phyloP scores from a whole-genome alignment of 2,329 filamentous ascomycete genomes.

The Blastomyces percursus region DNA sequence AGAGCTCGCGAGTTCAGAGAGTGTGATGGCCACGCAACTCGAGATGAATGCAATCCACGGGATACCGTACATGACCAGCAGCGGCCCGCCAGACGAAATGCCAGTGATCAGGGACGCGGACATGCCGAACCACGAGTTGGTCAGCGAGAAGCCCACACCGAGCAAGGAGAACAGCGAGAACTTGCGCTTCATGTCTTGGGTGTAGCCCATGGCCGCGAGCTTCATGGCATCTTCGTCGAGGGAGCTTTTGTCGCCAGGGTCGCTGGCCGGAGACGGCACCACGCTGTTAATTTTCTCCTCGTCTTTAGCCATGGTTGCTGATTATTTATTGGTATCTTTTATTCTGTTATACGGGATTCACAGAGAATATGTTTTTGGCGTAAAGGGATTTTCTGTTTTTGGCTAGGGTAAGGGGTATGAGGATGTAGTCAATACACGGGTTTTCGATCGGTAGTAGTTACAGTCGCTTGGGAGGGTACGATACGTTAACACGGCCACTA shows the following conservation, averaged over 20 bases:
- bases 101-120: conserved; percentile 40
- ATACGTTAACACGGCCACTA: neutral
- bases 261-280: neutral
- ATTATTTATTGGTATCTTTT: neutral
- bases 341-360: neutral
- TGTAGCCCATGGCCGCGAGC: conserved; percentile 40
- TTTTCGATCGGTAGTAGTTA: neutral
- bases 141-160: conserved; percentile 42
- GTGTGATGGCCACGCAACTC: conserved; percentile 35
- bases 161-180: conserved; percentile 41
- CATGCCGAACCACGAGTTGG: conserved; percentile 44
- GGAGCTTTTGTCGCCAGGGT: conserved; percentile 8
- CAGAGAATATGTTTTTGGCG: neutral
- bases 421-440: neutral
- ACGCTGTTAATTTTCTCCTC: neutral
- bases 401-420: neutral
- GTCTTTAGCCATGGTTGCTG: conserved; percentile 1
- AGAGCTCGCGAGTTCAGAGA: conserved; percentile 40
- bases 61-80: conserved; percentile 42
- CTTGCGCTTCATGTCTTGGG: conserved; percentile 39
- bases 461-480: neutral
- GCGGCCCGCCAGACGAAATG: conserved; percentile 41
- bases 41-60: conserved; percentile 38
- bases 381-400: neutral
- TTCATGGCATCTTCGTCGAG: conserved; percentile 33